Evolutionary conservation across 2,329 filamentous ascomycete species (phyloP).

Genomic region (Tolypocladium tundrense): DNA sequence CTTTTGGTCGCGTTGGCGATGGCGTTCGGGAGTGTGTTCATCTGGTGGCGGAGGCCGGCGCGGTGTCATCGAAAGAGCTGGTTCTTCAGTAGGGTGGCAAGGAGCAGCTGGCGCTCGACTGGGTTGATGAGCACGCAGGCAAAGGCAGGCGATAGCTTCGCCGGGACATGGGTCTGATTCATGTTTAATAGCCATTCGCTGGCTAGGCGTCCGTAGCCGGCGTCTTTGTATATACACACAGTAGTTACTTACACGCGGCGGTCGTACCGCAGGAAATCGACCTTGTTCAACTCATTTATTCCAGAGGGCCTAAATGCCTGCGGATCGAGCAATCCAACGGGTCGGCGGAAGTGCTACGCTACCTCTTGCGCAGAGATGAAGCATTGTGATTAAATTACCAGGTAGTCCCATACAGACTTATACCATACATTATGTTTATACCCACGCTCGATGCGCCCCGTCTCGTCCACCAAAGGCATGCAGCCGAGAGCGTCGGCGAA

Average conservation of each 20-base stretch:
- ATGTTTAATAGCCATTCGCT: neutral
- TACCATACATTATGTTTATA: neutral
- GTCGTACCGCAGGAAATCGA: no score
- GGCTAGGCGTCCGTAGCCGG: neutral
- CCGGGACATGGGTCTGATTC: neutral
- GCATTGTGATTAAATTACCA: neutral
- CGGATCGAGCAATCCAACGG: no score
- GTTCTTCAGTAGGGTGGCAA: neutral
- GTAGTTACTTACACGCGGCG: no score
- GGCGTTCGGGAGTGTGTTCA: no score
- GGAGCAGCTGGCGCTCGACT: neutral
- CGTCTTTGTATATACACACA: no score
- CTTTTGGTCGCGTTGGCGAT: neutral
- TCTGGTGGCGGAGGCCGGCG: neutral
- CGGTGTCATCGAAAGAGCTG: neutral
- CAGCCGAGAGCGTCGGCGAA: conserved; percentile 22
- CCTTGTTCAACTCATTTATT: no score
- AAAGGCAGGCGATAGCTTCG: neutral
- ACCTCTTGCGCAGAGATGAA: neutral
- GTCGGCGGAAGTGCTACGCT: no score
- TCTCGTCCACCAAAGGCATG: conserved; percentile 23
- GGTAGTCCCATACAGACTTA: neutral
- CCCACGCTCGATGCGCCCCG: conserved; percentile 19
- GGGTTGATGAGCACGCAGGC: neutral
- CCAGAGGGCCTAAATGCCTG: no score